A percentile compares a stretch with the other conserved stretches of the same genome.
Conservation (phyloP, 2,329 filamentous ascomycete species). For the Ophiognomonia clavigignenti-juglandacearum region DNA sequence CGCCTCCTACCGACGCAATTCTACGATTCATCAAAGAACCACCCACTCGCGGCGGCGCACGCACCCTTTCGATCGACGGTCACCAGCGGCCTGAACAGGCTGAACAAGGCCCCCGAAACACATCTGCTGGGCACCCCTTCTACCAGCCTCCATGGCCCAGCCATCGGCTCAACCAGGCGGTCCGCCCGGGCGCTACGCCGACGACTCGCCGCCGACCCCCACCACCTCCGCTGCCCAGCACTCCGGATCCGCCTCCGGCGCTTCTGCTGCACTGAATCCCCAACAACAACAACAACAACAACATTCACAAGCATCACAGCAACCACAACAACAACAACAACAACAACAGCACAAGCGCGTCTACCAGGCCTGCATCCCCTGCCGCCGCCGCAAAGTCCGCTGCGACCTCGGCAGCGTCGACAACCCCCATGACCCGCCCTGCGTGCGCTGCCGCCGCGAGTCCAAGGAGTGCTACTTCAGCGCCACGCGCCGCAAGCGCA, state of each 20-base stretch:
- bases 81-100: too few species aligned
- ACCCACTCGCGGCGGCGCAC: too few species aligned
- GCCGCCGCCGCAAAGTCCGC: constrained; percentile 56
- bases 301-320: too few species aligned
- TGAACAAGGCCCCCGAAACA: too few species aligned
- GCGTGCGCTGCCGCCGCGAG: constrained; percentile 87
- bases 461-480: constrained; percentile 98
- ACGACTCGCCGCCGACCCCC: background rate
- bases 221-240: background rate
- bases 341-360: constrained; percentile 51
- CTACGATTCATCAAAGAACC: background rate
- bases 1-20: background rate
- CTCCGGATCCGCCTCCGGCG: too few species aligned
- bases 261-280: too few species aligned
- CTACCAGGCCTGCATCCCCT: constrained; percentile 60
- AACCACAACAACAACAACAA: too few species aligned
- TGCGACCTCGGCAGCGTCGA: constrained; percentile 73
- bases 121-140: too few species aligned
- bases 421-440: constrained; percentile 89
- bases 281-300: too few species aligned
- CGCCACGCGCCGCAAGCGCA: constrained; percentile 87
- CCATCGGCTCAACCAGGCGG: background rate
- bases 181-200: background rate
- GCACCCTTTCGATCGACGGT: too few species aligned
- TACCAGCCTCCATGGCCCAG: constrained; percentile 3